A percentile compares a stretch with the other conserved stretches of the same genome.
These are phyloP conservation scores for Vigna mungo DNA, from an alignment of 306 rosid genomes.

Conservation along the genomic window DNA sequence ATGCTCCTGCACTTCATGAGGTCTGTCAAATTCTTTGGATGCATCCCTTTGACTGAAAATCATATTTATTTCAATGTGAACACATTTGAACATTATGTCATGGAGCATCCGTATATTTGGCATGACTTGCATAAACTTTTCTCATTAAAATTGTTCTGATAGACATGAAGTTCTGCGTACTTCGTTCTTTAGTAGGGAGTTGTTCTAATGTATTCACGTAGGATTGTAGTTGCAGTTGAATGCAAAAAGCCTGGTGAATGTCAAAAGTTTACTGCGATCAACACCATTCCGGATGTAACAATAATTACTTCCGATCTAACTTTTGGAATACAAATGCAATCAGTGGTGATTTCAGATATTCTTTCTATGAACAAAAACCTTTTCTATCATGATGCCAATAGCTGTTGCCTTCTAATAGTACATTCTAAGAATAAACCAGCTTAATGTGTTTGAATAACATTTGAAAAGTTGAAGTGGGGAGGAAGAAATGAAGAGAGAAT, in stretches of 20 bases:
- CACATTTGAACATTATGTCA: conserved; percentile 7
- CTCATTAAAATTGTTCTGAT: conserved; percentile 28
- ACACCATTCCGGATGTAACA: conserved; percentile 9
- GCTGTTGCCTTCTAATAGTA: conserved; percentile 32
- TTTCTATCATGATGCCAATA: conserved; percentile 25
- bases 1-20: conserved; percentile 99
- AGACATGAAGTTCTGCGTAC: conserved; percentile 33
- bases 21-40: conserved; percentile 62
- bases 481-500: conserved; percentile 1
- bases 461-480: conserved; percentile 14
- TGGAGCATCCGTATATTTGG: conserved; percentile 31
- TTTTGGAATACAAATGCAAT: conserved; percentile 19
- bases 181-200: conserved; percentile 15
- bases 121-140: conserved; percentile 1
- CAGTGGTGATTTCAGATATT: not conserved
- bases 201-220: conserved; percentile 28
- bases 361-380: conserved; percentile 20
- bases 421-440: conserved; percentile 20
- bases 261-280: conserved; percentile 32
- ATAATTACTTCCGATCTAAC: conserved; percentile 28
- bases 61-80: conserved; percentile 3
- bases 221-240: conserved; percentile 31
- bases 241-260: conserved; percentile 17
- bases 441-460: conserved; percentile 34
- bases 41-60: conserved; percentile 23